Conservation (phyloP, 225 moss, liverwort and hornwort genomes). For the Pseudoscleropodium purum region DNA sequence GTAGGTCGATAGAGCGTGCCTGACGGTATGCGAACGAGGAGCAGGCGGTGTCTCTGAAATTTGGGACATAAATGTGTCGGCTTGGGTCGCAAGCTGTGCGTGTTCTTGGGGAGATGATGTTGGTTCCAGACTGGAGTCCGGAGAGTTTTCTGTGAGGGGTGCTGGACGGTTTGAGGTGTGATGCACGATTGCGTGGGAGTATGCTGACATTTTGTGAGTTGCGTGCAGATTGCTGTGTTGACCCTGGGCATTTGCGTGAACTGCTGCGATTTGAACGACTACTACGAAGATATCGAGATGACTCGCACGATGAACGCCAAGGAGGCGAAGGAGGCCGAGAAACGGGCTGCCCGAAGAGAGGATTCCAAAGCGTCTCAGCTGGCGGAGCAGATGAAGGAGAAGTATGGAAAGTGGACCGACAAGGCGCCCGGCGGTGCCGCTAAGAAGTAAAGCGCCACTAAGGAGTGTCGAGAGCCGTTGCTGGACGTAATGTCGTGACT, state of each 20-base stretch:
- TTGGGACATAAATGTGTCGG: not conserved
- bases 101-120: not conserved
- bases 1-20: not conserved
- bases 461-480: not conserved
- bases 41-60: not conserved
- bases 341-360: constrained; percentile 25
- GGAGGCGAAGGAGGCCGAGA: constrained; percentile 40
- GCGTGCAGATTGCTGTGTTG: constrained; percentile 22
- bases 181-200: not conserved
- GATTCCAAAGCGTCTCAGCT: constrained; percentile 43
- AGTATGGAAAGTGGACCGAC: constrained; percentile 60
- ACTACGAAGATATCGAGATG: constrained; percentile 55
- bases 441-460: constrained; percentile 5
- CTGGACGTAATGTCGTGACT: not conserved
- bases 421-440: constrained; percentile 26
- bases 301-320: constrained; percentile 28
- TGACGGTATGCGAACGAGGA: not conserved
- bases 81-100: not conserved
- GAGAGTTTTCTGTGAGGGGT: not conserved
- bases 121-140: not conserved
- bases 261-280: constrained; percentile 56
- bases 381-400: constrained; percentile 55
- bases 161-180: not conserved
- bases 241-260: constrained; percentile 53
- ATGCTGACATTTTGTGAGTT: not conserved